These are phyloP conservation scores for Cercis canadensis DNA, from an alignment of 306 rosid species.

Conservation along the genomic window DNA sequence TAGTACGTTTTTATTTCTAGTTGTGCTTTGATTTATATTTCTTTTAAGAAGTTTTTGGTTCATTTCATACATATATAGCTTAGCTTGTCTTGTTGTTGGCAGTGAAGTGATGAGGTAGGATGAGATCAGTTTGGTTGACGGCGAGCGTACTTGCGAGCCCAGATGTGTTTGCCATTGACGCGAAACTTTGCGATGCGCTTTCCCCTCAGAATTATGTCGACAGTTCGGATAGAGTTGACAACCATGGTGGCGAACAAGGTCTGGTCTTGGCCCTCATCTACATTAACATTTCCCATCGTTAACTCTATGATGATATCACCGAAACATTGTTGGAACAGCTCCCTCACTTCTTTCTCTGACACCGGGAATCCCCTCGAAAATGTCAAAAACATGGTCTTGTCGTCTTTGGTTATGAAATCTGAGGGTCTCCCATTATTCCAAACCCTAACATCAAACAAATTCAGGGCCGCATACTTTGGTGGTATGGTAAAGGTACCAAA, in stretches of 20 bases:
- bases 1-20: too few relatives aligned
- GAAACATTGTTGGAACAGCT: conserved; percentile 16
- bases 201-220: conserved; percentile 49
- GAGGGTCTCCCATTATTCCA: conserved; percentile 35
- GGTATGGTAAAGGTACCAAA: conserved; percentile 51
- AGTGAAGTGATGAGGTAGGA: neutral
- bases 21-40: too few relatives aligned
- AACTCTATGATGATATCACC: too few relatives aligned
- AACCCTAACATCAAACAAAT: conserved; percentile 30
- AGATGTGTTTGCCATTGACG: conserved; percentile 56
- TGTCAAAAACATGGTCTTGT: conserved; percentile 67
- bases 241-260: conserved; percentile 55
- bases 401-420: conserved; percentile 41
- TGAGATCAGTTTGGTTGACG: neutral
- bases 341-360: conserved; percentile 42
- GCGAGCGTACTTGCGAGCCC: conserved; percentile 63
- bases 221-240: conserved; percentile 30
- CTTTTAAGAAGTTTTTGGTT: too few relatives aligned
- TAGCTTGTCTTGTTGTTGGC: neutral
- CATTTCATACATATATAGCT: neutral
- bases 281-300: too few relatives aligned
- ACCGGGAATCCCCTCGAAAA: conserved; percentile 72
- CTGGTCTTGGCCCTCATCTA: conserved; percentile 26
- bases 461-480: conserved; percentile 15
- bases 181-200: conserved; percentile 44